Evolutionary conservation across 1,139 yeast genomes (phyloP).

Genomic region (Yamadazyma blattariae): DNA sequence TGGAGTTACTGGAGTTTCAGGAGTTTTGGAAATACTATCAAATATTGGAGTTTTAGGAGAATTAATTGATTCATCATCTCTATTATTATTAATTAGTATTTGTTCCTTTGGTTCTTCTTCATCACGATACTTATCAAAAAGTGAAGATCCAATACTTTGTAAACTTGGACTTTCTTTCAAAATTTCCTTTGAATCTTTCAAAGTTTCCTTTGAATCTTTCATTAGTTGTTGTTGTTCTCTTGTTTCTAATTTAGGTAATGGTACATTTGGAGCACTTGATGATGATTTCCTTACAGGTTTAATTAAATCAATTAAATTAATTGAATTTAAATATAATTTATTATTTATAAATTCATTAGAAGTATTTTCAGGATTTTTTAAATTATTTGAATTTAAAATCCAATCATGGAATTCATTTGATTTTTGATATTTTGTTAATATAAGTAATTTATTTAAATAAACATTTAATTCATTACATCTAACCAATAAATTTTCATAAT

Average conservation of each 20-base stretch:
- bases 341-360: constrained; percentile 21
- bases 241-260: constrained; percentile 21
- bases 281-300: constrained; percentile 15
- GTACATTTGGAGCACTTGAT: constrained; percentile 23
- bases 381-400: constrained; percentile 9
- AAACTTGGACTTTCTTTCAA: constrained; percentile 15
- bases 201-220: no score
- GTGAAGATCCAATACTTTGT: constrained; percentile 22
- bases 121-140: constrained; percentile 22
- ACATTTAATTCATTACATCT: constrained; percentile 34
- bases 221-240: no score
- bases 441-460: constrained; percentile 29
- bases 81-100: neutral
- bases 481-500: constrained; percentile 19
- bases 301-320: constrained; percentile 19
- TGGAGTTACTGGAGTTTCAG: constrained; percentile 23
- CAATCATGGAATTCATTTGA: constrained; percentile 18
- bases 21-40: constrained; percentile 11
- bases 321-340: constrained; percentile 21
- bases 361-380: constrained; percentile 8
- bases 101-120: neutral
- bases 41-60: constrained; percentile 12
- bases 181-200: neutral
- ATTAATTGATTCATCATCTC: neutral
- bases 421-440: constrained; percentile 12